Evolutionary conservation across 768 basidiomycete species (phyloP), one percentile per base, ranked within the genome.

Genomic region (Boletus huronensis): DNA sequence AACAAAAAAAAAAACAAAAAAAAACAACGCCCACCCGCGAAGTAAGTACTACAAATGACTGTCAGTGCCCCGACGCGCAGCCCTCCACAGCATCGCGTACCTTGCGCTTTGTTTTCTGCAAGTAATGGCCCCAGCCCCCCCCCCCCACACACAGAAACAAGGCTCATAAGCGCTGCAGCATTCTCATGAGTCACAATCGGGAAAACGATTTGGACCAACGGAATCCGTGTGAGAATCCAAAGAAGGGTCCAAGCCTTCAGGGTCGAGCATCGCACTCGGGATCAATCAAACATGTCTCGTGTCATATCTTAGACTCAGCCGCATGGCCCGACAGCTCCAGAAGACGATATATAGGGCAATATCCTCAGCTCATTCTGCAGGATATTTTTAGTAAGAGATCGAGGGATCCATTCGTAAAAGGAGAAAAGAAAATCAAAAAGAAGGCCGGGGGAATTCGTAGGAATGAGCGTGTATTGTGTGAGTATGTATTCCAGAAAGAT

Each of bases 401-500:
- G 58, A 43, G 51, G n/a, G 19, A 62, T 62, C 58, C 57, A 61
- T 62, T 64, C 61, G 25, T 45, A 31, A 50, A 52, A 40, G n/a
- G 7, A 25, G 2, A 23, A 19, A 13, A 39, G 23, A 35, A 59
- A 45, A 31, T 9, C 23, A 28, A 53, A 36, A 16, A 34, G 3
- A 11, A 19, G 8, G n/a, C n/a, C n/a, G 23, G 36, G 21, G 23
- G 28, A 25, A 38, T 26, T 49, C 47, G 39, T 64, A 72, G 51
- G 50, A 70, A 65, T 54, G 70, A 72, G 51, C 42, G 69, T 66
- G 64, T 53, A 62, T 60, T 19, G 63, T 51, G 49, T 62, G 53
- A 51, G 62, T 60, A 62, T 59, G 66, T 64, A 64, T 69, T 68
- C 61, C 64, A 40, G 36, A 59, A 49, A 63, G 48, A 65, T 58